Evolutionary conservation across 192 early-diverging fungal species (phyloP).

Genomic region (Radiomyces spectabilis): DNA sequence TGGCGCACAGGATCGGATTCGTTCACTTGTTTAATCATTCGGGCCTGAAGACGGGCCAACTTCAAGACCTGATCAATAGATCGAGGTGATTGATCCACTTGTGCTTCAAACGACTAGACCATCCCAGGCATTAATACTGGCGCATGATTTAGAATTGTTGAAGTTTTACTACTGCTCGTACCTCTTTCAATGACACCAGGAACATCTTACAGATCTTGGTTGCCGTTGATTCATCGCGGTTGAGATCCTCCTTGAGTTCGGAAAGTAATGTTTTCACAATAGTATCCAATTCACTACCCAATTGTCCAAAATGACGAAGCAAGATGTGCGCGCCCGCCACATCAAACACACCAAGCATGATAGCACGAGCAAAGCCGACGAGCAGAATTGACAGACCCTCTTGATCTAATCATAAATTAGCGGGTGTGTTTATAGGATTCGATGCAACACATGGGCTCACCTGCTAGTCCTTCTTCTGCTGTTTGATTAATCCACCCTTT

Average conservation of each 20-base stretch:
- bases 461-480: background rate
- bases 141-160: background rate
- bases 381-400: conserved; percentile 31
- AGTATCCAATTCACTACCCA: conserved; percentile 36
- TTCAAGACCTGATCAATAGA: conserved; percentile 28
- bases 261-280: conserved; percentile 32
- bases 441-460: no score
- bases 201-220: conserved; percentile 27
- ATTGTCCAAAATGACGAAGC: conserved; percentile 26
- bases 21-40: conserved; percentile 7
- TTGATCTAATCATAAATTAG: conserved; percentile 12
- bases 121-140: background rate
- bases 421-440: no score
- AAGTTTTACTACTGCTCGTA: conserved; percentile 2
- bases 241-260: conserved; percentile 27
- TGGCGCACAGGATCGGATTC: conserved; percentile 16
- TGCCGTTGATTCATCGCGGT: conserved; percentile 3
- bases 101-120: conserved; percentile 20
- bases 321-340: conserved; percentile 20
- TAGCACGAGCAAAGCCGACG: conserved; percentile 30
- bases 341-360: conserved; percentile 35
- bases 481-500: no score
- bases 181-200: conserved; percentile 35
- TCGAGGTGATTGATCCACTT: conserved; percentile 8
- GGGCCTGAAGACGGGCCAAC: conserved; percentile 25